Evolutionary conservation across 768 basidiomycete genomes (phyloP), one percentile per base, ranked within the genome.

Genomic region (Calocybe cyanea): DNA sequence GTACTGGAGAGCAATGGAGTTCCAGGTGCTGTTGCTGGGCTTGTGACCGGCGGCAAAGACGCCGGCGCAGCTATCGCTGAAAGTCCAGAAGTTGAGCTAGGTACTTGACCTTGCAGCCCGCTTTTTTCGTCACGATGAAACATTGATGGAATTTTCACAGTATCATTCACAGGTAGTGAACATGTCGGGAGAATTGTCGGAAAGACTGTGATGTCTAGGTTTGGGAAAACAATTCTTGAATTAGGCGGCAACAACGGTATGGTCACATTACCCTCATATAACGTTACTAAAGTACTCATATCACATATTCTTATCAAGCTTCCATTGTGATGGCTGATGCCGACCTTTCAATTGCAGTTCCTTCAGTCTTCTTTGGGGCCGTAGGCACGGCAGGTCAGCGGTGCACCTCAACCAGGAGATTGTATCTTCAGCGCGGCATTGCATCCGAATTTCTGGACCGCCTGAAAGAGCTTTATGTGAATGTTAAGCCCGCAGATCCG

Each of bases 141-240:
- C 34, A 34, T 38, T 45, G 44, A 53, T 45, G 31, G 33, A 41
- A 42, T 25, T 36, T 40, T 46, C 37, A 23, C 50, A 94, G 92
- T 98, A 17, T 92, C 90, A 30, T 98, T 98, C 64, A 98, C 95
- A 2, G 95, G 95, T 3, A 92, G 89, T 58, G 95, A 98, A 64
- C 72, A 73, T 42, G 83, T 91, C 44, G 95, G 95, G 10, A 78
- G 85, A 41, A 76, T 81, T 46, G 92, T 98, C n/a, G 88, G 88
- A n/a, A 83, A 81, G 68, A 74, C 72, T 50, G 93, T 96, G 2
- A 87, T 87, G 62, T 81, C 82, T 45, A 75, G 92, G 51, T 95
- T 94, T 63, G 94, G 93, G 15, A 91, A 95, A 68, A 75, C 82
- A 23, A 80, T 97, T 17, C 76, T 97, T 19, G 95, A 97, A 61